Evolutionary conservation across 129 eudicot species (phyloP), one percentile per base, ranked within the genome.

Genomic region (Artemisia annua): DNA sequence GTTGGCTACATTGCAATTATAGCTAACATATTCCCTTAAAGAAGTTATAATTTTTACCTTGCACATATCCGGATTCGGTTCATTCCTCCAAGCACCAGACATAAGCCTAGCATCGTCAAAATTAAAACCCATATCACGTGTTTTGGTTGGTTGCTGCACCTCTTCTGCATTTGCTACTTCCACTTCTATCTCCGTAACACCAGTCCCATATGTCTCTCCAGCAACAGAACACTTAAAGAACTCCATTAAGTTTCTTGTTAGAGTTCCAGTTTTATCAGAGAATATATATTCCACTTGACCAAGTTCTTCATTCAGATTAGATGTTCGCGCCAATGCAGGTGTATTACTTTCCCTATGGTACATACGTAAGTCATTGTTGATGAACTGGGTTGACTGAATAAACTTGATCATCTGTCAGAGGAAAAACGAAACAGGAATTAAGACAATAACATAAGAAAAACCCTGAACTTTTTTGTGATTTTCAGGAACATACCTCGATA

Each of bases 61-160:
- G 89, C 97, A 94, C 80, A 83, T 70, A 56, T 94, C 97, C 43
- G 97, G 83, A 81, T 90, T 83, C 57, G 96, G 89, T 73, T 90
- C 97, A 80, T 94, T 94, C 82, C 99, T 88, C 99, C 97, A 94
- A 59, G 97, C 97, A 78, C 99, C 99, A 75, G 76, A 81, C 99
- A 94, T 90, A 66, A 94, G 87, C 80, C 99, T 83, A 57, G 75
- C 80, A 84, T 94, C 97, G 75, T 90, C 96, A 84, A 94, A 94
- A 80, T 94, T 94, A 84, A 94, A 94, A 63, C 99, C 97, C 79
- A 80, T 90, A 39, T 94, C 99, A 57, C 77, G 88, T 63, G 71
- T 73, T 63, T 71, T 74, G 68, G 66, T 78, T 70, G 55, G 17
- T 60, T 73, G 66, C 15, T 55, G 20, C 79, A 85, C 99, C 89